These are phyloP conservation scores for Ustilago shanxiensis DNA, from an alignment of 1,284 basidiomycete species.

Conservation along the genomic window DNA sequence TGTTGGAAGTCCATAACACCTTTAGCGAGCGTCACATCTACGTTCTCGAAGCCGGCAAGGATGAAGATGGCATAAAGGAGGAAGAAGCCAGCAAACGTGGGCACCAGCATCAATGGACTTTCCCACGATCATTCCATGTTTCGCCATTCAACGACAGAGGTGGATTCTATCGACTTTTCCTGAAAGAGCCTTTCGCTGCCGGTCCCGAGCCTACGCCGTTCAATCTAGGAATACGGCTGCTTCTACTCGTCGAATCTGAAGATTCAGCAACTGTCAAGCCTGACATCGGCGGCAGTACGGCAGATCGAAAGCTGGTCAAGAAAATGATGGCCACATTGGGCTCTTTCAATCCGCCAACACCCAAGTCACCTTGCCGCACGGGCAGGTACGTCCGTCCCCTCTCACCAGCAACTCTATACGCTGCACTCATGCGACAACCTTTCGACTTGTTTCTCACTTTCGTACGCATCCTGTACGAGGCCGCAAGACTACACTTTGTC, in stretches of 20 bases:
- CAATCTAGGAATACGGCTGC: constrained; percentile 41
- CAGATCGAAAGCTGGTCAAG: constrained; percentile 44
- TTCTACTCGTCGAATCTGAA: constrained; percentile 51
- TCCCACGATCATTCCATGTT: constrained; percentile 81
- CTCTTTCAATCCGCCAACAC: constrained; percentile 64
- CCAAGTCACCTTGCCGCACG: not conserved
- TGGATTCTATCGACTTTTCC: constrained; percentile 76
- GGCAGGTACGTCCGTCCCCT: constrained; percentile 70
- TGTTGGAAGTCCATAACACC: constrained; percentile 84
- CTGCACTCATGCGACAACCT: constrained; percentile 73
- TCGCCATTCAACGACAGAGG: constrained; percentile 83
- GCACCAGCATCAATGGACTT: constrained; percentile 79
- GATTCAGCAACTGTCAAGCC: not conserved
- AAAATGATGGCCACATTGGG: constrained; percentile 75
- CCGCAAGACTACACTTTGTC: constrained; percentile 78
- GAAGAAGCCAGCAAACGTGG: constrained; percentile 7
- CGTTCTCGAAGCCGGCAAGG: constrained; percentile 71
- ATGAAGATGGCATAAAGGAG: constrained; percentile 70
- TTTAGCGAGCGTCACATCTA: constrained; percentile 81
- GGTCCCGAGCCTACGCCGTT: constrained; percentile 6
- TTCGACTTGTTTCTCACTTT: constrained; percentile 76
- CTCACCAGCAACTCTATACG: constrained; percentile 72
- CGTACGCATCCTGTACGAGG: constrained; percentile 78
- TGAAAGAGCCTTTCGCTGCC: constrained; percentile 43
- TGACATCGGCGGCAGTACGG: not conserved